Percentiles rank a stretch among this genome's conserved stretches.
Conservation (phyloP, 2,329 filamentous ascomycete genomes). For the Penicillium sp. region DNA sequence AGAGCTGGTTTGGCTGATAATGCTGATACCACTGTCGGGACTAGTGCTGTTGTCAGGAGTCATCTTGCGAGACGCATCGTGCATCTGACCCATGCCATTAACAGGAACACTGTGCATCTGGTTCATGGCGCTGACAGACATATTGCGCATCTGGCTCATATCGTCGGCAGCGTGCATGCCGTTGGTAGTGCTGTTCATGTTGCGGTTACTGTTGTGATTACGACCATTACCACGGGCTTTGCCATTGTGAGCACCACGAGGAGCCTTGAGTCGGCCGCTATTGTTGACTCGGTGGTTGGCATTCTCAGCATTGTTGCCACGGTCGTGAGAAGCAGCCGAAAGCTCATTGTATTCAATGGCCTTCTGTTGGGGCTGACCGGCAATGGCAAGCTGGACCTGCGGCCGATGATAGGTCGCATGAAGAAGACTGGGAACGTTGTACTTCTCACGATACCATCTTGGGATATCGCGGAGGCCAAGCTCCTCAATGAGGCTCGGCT, state of each 20-base stretch:
- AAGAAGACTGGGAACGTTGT: conserved; percentile 30
- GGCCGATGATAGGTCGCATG: neutral
- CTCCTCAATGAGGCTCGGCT: conserved; percentile 63
- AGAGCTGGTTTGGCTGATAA: too few relatives aligned
- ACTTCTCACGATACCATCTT: conserved; percentile 58
- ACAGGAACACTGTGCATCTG: neutral
- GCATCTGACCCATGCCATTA: neutral
- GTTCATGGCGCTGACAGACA: neutral
- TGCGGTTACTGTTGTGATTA: neutral
- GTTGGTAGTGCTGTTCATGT: neutral
- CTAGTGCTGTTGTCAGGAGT: too few relatives aligned
- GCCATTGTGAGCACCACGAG: neutral
- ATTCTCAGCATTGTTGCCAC: neutral
- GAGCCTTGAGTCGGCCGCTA: neutral
- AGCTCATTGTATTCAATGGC: neutral
- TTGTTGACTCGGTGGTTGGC: neutral
- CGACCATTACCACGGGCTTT: neutral
- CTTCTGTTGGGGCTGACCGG: neutral
- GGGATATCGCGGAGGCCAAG: conserved; percentile 66
- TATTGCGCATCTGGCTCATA: too few relatives aligned
- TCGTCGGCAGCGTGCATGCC: too few relatives aligned
- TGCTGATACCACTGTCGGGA: too few relatives aligned
- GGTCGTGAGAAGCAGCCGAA: neutral
- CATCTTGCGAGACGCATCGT: neutral
- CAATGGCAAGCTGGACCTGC: neutral